Evolutionary conservation across 768 basidiomycete species (phyloP).

Genomic region (Ramaria sp.): DNA sequence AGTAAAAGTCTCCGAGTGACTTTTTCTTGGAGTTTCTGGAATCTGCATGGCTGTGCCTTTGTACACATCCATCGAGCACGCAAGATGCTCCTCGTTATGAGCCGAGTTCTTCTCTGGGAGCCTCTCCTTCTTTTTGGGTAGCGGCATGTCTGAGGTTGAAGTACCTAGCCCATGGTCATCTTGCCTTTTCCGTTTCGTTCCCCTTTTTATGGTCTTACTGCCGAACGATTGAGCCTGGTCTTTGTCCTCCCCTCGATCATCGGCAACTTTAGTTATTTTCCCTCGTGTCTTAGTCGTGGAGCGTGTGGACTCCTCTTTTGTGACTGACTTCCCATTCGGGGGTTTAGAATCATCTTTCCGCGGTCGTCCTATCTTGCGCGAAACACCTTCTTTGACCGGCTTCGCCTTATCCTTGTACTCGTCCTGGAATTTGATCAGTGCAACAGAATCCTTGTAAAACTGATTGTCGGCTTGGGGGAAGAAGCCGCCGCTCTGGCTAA

Average conservation of each 20-base stretch:
- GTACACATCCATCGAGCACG: background rate
- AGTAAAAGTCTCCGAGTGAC: background rate
- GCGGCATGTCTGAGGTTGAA: background rate
- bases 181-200: slow-evolving; percentile 23
- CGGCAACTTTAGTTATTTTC: background rate
- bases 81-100: background rate
- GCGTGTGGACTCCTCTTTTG: slow-evolving; percentile 6
- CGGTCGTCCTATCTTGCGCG: slow-evolving; percentile 28
- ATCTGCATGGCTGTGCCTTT: background rate
- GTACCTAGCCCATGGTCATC: background rate
- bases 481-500: slow-evolving; percentile 46
- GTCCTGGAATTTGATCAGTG: slow-evolving; percentile 24
- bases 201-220: slow-evolving; percentile 11
- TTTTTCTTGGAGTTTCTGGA: no score
- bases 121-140: background rate
- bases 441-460: slow-evolving; percentile 44
- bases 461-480: slow-evolving; percentile 26
- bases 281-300: slow-evolving; percentile 6
- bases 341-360: slow-evolving; percentile 8
- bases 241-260: background rate
- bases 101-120: background rate
- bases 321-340: slow-evolving; percentile 8
- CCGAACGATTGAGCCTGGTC: slow-evolving; percentile 1
- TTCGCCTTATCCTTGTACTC: slow-evolving; percentile 15
- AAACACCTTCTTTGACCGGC: slow-evolving; percentile 40